Evolutionary conservation across 2,329 filamentous ascomycete species (phyloP), one percentile per base, ranked within the genome.

Genomic region (Fusarium sp.): DNA sequence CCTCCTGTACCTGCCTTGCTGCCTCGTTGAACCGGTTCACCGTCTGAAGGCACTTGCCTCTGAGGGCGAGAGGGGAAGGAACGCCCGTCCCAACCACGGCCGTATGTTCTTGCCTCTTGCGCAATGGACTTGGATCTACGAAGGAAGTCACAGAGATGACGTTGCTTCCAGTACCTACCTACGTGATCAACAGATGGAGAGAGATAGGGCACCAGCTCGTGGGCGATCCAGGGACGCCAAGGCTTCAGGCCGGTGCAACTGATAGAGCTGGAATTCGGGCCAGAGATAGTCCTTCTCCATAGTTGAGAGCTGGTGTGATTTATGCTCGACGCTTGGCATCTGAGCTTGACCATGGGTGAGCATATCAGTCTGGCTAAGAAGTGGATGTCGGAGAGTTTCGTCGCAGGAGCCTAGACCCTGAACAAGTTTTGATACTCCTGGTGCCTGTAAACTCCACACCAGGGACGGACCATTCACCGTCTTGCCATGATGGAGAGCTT

Each of bases 221-320:
- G n/a, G 29, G 27, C 27, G 35, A 50, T 31, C n/a, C 1, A 29
- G 60, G 22, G 56, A 61, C 40, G 67, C 42, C 56, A 45, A 68
- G 57, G 22, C 27, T 60, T 37, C 27, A 42, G 34, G 38, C 13
- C n/a, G 47, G 47, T 16, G 13, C 14, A 61, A 45, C 40, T 45
- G 47, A 64, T 42, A 34, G 47, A 52, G 31, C 45, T 71, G 71
- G 71, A 73, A 74, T 71, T 73, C 47, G 50, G 40, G 45, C 45
- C 31, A 42, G 18, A 61, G 37, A 67, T 62, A 31, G 47, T 31
- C 14, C 52, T 31, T 34, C 38, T 38, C 29, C 14, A 24, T 40
- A 40, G 42, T 20, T 11, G 27, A 60, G 34, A 20, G 27, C 34
- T 35, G 20, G 20, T 16, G 57, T 61, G 63, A 14, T 65, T 59